Evolutionary conservation across 139 green algal species (phyloP), one percentile per base, ranked within the genome.

Genomic region (Coccomyxa sp.): DNA sequence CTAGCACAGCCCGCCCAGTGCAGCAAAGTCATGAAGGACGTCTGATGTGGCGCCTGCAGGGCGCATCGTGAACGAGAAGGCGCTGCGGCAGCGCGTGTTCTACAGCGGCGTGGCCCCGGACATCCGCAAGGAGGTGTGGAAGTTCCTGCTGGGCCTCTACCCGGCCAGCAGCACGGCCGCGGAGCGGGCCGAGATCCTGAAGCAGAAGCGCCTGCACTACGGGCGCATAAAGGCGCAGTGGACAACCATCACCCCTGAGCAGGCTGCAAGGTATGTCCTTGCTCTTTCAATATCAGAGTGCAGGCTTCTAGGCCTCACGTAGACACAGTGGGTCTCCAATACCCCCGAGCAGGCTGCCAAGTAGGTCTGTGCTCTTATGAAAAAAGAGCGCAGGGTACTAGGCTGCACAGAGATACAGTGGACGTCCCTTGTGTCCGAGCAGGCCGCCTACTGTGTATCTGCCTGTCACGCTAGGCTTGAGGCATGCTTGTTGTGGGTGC

Each of bases 81-180:
- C 69, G 22, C 88, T 96, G 74, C 78, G 79, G 35, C 40, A 87
- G 76, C 91, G 91, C 12, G 88, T 94, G 16, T 92, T 90, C 64
- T 70, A 83, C 7, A 86, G 89, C 38, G 94, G 94, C 39, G 77
- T 92, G 40, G 80, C 85, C 36, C 79, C 88, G 1, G 78, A 77
- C 37, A 58, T 78, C 24, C 75, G 91, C 8, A 74, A 72, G n/a
- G 78, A 92, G 75, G 91, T 85, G 14, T 98, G 94, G 94, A 95
- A 92, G 84, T 91, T 91, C 40, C 86, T 98, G 82, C 87, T 98
- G 79, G 90, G 92, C 1, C 75, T 97, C 55, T 88, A 91, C 75
- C 76, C 84, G 0, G 73, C 80, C 0, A 79, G 82, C 39, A 84
- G 72, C 40, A 91, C 82, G 0, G 50, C 44, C 0, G 55, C 71